Evolutionary conservation across 192 early-diverging fungal species (phyloP), one percentile per base, ranked within the genome.

Genomic region (Coemansia asiatica): DNA sequence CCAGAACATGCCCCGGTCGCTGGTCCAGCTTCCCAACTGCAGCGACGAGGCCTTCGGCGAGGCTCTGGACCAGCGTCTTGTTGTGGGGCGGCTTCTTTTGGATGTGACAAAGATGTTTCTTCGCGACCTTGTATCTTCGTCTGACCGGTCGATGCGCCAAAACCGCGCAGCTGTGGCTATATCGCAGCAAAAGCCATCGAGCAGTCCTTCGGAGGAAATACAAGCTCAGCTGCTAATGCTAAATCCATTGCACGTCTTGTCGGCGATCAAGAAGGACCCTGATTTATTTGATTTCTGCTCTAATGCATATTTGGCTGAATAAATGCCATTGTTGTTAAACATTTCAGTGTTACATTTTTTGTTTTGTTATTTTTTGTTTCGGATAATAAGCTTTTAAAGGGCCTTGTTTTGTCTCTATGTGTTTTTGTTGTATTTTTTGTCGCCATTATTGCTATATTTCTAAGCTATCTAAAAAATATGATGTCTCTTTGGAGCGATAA

Each of bases 51-150:
- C 70, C 26, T 57, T 67, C 50, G 64, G 55, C 0, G 74, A 82
- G 31, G 71, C 70, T 12, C 58, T 82, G 19, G 61, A 69, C 57
- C 79, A 82, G 68, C 73, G 75, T 10, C 26, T 82, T 8, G 67
- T 76, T 21, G 74, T 82, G 4, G 79, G 79, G 10, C 53, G 48
- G 36, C 68, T 82, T 40, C 57, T 82, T 10, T 56, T 73, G 31
- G 74, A 76, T 28, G 61, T 67, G 27, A 56, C 70, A n/a, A 72
- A 53, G 40, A 49, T 82, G 71, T 82, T 82, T 56, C 63, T 82
- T 28, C 66, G 75, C 18, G 74, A 82, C 19, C 49, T 82, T 19
- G 49, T 82, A 29, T 38, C 61, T 21, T 67, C 73, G 2, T 62
- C 79, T 2, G 71, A 73, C 31, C 50, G 46, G 22, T 13, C 61